phyloP scores from a whole-genome alignment of 2,329 filamentous ascomycete species.

The Coniochaeta ligniaria region DNA sequence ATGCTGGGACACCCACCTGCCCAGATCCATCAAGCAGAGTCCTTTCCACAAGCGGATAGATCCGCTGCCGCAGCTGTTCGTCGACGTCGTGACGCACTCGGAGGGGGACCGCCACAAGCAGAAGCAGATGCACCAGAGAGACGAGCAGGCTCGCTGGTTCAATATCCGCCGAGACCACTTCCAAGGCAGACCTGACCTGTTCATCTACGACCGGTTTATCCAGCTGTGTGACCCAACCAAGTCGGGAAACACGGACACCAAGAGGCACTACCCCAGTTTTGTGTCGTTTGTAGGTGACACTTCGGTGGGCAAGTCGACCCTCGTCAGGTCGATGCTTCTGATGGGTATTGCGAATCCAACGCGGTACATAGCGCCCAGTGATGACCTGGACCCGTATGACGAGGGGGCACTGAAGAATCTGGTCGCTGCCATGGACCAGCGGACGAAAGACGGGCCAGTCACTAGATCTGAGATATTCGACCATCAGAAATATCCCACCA shows the following conservation, averaged over 20 bases:
- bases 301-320: slow-evolving; percentile 12
- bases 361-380: neutral
- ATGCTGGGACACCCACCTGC: neutral
- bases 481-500: slow-evolving; percentile 11
- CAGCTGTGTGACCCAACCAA: slow-evolving; percentile 6
- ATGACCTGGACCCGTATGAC: neutral
- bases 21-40: neutral
- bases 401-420: slow-evolving; percentile 3
- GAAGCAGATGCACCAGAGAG: neutral
- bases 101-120: neutral
- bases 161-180: neutral
- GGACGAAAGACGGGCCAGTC: slow-evolving; percentile 6
- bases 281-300: slow-evolving; percentile 16
- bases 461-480: slow-evolving; percentile 6
- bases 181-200: neutral
- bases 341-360: slow-evolving; percentile 6
- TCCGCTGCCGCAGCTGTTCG: neutral
- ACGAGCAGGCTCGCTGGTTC: slow-evolving; percentile 1
- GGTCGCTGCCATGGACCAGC: slow-evolving; percentile 3
- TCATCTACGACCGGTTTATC: slow-evolving; percentile 7
- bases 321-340: slow-evolving; percentile 13
- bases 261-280: slow-evolving; percentile 13
- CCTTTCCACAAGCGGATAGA: neutral
- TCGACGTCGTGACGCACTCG: neutral
- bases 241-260: slow-evolving; percentile 4